These are phyloP conservation scores for Epichloe scottii DNA, from an alignment of 2,329 filamentous ascomycete genomes.

Conservation along the genomic window DNA sequence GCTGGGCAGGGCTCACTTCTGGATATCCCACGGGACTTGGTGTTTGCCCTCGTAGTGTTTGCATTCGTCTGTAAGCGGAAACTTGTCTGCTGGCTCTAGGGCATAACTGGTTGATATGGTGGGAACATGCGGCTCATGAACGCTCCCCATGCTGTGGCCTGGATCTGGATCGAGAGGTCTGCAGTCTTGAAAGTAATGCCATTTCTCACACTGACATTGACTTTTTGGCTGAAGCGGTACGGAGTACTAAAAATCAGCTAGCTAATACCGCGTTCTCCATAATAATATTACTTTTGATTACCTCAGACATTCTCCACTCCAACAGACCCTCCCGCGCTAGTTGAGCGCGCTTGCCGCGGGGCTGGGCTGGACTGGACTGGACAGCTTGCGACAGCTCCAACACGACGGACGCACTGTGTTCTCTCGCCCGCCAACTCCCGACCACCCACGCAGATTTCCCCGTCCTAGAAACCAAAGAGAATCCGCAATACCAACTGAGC, in stretches of 20 bases:
- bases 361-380: neutral
- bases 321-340: neutral
- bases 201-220: no score
- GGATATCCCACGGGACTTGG: conserved; percentile 71
- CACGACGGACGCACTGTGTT: neutral
- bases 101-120: conserved; percentile 10
- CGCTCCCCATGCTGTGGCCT: conserved; percentile 7
- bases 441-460: neutral
- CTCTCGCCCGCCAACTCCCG: no score
- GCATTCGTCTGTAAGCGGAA: conserved; percentile 48
- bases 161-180: neutral
- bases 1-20: conserved; percentile 49
- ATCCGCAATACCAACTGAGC: neutral
- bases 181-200: neutral
- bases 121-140: conserved; percentile 6
- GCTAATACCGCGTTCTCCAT: no score
- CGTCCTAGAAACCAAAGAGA: no score
- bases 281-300: no score
- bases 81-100: conserved; percentile 30
- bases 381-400: conserved; percentile 11
- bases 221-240: no score
- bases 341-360: no score
- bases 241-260: no score
- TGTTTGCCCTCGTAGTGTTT: conserved; percentile 60
- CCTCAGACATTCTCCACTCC: no score